Percentiles rank a stretch among this genome's conserved stretches.
Evolutionary conservation across 495 filamentous ascomycete genomes (phyloP).

Genomic region (Trichoderma erinaceum): DNA sequence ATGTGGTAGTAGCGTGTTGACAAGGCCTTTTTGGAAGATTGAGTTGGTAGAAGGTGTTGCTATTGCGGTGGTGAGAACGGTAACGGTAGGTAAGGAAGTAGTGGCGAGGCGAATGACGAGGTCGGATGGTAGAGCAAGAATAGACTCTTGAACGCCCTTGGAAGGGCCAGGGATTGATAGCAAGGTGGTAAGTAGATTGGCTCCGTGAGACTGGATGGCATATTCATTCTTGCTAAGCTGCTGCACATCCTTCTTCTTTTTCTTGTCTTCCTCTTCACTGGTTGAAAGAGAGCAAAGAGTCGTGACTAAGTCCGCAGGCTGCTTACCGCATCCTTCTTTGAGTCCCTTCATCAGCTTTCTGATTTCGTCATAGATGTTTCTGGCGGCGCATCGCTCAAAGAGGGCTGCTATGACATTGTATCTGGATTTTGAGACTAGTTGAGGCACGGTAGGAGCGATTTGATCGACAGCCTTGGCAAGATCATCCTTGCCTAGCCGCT

Average conservation of each 20-base stretch:
- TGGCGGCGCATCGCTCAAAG: constrained; percentile 73
- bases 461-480: constrained; percentile 60
- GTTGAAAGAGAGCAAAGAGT: constrained; percentile 50
- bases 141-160: constrained; percentile 37
- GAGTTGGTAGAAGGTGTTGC: constrained; percentile 53
- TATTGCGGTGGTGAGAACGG: constrained; percentile 65
- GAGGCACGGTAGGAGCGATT: constrained; percentile 61
- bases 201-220: constrained; percentile 39
- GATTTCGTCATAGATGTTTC: constrained; percentile 51
- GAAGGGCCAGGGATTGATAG: constrained; percentile 38
- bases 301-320: constrained; percentile 48
- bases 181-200: constrained; percentile 37
- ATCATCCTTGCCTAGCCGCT: constrained; percentile 78
- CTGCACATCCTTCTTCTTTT: constrained; percentile 34
- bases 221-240: constrained; percentile 11
- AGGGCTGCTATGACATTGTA: constrained; percentile 71
- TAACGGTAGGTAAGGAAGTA: constrained; percentile 40
- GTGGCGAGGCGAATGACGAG: constrained; percentile 35
- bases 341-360: constrained; percentile 55
- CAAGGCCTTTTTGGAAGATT: constrained; percentile 43
- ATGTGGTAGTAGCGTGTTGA: constrained; percentile 44
- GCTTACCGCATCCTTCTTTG: constrained; percentile 49
- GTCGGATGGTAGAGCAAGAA: constrained; percentile 31
- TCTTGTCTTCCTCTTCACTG: constrained; percentile 33
- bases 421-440: constrained; percentile 64